phyloP scores from a whole-genome alignment of 1,139 yeast genomes.

The Hemisphaericaspora xylanilytica region DNA sequence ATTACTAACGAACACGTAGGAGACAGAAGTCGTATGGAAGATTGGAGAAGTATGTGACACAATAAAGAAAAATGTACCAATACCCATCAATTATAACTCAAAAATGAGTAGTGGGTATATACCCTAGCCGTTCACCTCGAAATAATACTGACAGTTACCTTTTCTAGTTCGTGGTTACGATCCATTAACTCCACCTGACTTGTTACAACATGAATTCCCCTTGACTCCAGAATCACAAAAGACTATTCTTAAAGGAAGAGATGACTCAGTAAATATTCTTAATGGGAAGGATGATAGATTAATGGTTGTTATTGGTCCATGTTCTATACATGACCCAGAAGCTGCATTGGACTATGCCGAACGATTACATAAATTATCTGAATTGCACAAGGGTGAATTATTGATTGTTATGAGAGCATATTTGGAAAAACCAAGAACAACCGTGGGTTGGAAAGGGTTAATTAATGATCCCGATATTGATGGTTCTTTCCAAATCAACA shows the following conservation, averaged over 20 bases:
- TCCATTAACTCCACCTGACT: constrained; percentile 86
- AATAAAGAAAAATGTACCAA: neutral
- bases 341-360: constrained; percentile 88
- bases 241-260: constrained; percentile 75
- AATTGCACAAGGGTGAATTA: constrained; percentile 70
- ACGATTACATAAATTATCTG: constrained; percentile 62
- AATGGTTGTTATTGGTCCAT: constrained; percentile 87
- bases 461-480: constrained; percentile 96
- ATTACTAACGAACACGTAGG: constrained; percentile 80
- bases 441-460: constrained; percentile 98
- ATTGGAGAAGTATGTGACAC: constrained; percentile 71
- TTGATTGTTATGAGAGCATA: constrained; percentile 94
- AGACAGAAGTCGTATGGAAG: constrained; percentile 78
- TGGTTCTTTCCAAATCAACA: constrained; percentile 89
- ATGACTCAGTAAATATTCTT: constrained; percentile 69
- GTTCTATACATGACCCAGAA: constrained; percentile 89
- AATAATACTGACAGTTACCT: constrained; percentile 2
- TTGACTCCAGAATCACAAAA: constrained; percentile 59
- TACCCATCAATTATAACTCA: neutral
- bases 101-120: neutral
- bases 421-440: constrained; percentile 96
- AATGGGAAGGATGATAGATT: constrained; percentile 76
- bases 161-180: constrained; percentile 64
- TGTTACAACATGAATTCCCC: constrained; percentile 74
- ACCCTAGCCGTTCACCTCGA: neutral